Base-by-base conservation (phyloP, 805 yeast species). In the Hemisphaericaspora nanyangensis region DNA sequence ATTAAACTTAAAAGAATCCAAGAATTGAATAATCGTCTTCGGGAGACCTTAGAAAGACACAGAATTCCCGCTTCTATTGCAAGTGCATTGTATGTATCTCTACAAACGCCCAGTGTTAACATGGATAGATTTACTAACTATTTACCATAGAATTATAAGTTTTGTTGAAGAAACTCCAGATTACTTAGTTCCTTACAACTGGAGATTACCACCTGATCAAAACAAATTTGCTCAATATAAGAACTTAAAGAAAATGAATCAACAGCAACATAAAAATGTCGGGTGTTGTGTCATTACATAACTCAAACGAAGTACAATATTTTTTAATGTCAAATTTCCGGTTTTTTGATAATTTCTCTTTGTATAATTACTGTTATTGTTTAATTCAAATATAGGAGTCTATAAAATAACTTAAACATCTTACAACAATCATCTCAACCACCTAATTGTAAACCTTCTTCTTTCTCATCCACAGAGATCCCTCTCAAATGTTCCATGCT, bases 11-110 rank as follows among this genome's bases (percentile, higher is more conserved):
- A 76, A 51, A 67, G 90, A 48, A 72, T 80, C 25, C 71, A 68
- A 35, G 81, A 80, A 48, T 64, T 80, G 24, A 82, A 80, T 49
- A 52, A 58, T 3, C 76, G 75, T 44, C 56, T 83, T 27, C 72
- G 70, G 47, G 70, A 70, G 20, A 72, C 77, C 31, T 54, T 84
- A 28, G 54, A 70, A 3, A 61, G 76, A 38, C 80, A 81, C 10
- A 63, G 89, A 44, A 77, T 80, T 2, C 77, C 80, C 24, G 81
- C 85, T 7, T 79, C 86, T 5, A 75, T 76, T 49, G 83, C 84
- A 6, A 74, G 80, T 6, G 60, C 73, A 27, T 58, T 71, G 38
- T 58, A 69, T 32, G 59, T 56, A 43, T 36, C n/a, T 17, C 16
- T 29, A n/a, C n/a, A n/a, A n/a, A n/a, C n/a, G n/a, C n/a, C n/a